phyloP scores from a whole-genome alignment of 495 filamentous ascomycete genomes.

The Penicillium tannophilum region DNA sequence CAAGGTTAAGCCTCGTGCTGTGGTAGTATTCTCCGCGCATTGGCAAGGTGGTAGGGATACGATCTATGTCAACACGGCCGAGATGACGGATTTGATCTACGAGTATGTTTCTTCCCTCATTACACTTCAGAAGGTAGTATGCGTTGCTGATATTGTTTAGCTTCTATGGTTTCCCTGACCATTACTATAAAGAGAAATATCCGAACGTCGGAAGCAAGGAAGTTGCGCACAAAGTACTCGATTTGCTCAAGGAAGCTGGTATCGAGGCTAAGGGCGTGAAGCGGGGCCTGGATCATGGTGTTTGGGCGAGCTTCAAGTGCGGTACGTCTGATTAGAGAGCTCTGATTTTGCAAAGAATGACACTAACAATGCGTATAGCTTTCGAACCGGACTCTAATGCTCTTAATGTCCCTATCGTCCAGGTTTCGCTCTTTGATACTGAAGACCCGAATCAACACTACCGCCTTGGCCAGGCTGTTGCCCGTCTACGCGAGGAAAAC shows the following conservation, averaged over 20 bases:
- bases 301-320: slow-evolving; percentile 73
- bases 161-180: slow-evolving; percentile 77
- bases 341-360: background rate
- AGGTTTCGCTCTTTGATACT: slow-evolving; percentile 72
- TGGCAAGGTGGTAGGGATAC: slow-evolving; percentile 66
- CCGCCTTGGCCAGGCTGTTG: slow-evolving; percentile 68
- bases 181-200: slow-evolving; percentile 63
- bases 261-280: slow-evolving; percentile 66
- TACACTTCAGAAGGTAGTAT: background rate
- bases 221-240: slow-evolving; percentile 68
- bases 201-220: slow-evolving; percentile 68
- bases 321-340: slow-evolving; percentile 36
- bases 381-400: slow-evolving; percentile 76
- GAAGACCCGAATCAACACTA: slow-evolving; percentile 74
- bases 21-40: slow-evolving; percentile 87
- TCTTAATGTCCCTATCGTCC: slow-evolving; percentile 74
- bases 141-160: slow-evolving; percentile 29
- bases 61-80: slow-evolving; percentile 73
- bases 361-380: slow-evolving; percentile 34
- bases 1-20: slow-evolving; percentile 75
- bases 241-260: slow-evolving; percentile 55
- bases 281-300: slow-evolving; percentile 79
- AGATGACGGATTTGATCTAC: slow-evolving; percentile 74
- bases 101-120: slow-evolving; percentile 54
- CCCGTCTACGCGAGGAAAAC: slow-evolving; percentile 67